phyloP scores from a whole-genome alignment of 2,329 filamentous ascomycete species.

The Furcasterigmium sp. region DNA sequence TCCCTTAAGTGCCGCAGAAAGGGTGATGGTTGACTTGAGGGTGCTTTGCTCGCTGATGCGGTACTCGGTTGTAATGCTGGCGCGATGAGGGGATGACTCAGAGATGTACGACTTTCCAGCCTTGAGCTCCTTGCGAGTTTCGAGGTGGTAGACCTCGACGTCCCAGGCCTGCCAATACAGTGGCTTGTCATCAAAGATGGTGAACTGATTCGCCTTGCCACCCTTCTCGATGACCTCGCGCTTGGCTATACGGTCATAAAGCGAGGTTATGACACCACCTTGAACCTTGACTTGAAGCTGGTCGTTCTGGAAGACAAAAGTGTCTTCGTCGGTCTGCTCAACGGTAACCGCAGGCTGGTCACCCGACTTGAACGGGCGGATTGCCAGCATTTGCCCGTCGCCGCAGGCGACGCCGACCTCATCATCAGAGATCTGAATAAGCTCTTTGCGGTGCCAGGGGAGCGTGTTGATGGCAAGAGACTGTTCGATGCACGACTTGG shows the following conservation, averaged over 20 bases:
- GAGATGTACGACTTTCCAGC: constrained; percentile 64
- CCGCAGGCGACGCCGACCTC: constrained; percentile 52
- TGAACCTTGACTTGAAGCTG: constrained; percentile 69
- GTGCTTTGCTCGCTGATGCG: constrained; percentile 84
- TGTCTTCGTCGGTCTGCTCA: constrained; percentile 45
- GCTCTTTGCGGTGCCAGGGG: constrained; percentile 74
- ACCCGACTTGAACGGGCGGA: constrained; percentile 43
- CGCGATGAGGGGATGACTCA: constrained; percentile 67
- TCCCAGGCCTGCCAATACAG: constrained; percentile 98
- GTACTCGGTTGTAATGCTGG: constrained; percentile 77
- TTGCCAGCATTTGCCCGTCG: constrained; percentile 43
- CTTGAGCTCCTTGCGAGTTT: constrained; percentile 73
- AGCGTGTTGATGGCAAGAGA: constrained; percentile 75
- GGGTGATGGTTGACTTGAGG: constrained; percentile 78
- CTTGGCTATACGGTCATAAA: constrained; percentile 68
- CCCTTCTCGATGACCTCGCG: constrained; percentile 73
- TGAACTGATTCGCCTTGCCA: constrained; percentile 81
- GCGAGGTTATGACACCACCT: constrained; percentile 73
- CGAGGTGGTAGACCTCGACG: constrained; percentile 91
- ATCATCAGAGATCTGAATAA: constrained; percentile 58
- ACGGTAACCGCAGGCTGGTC: constrained; percentile 46
- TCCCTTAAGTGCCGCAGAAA: constrained; percentile 63
- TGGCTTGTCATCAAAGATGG: constrained; percentile 95
- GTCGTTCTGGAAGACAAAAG: constrained; percentile 76
- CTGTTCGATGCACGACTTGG: constrained; percentile 34